Percentiles rank a stretch among this genome's conserved stretches.
Conservation (phyloP, 2,329 filamentous ascomycete species). For the Diaporthe ilicicola region DNA sequence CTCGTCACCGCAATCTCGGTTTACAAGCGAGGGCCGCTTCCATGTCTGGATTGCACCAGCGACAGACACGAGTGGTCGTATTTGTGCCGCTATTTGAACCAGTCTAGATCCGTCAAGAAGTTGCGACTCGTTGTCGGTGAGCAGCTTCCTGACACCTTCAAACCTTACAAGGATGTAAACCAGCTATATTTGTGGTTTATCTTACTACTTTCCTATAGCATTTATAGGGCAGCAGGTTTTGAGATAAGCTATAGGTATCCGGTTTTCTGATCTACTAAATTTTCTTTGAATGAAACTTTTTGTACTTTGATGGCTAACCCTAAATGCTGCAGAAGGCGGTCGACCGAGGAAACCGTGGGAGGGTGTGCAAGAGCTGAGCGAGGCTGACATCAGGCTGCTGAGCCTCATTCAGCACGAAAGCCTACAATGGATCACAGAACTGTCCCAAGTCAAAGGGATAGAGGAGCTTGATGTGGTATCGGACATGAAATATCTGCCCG, state of each 20-base stretch:
- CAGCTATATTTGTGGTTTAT: too few species aligned
- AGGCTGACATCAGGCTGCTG: constrained; percentile 56
- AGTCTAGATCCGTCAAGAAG: constrained; percentile 48
- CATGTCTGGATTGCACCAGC: constrained; percentile 56
- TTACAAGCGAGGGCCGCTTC: constrained; percentile 63
- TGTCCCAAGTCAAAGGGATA: constrained; percentile 59
- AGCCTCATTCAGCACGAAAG: constrained; percentile 55
- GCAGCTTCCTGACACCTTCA: too few species aligned
- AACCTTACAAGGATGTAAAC: too few species aligned
- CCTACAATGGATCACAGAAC: constrained; percentile 66
- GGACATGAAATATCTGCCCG: constrained; percentile 62
- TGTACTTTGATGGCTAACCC: too few species aligned
- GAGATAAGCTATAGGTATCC: too few species aligned
- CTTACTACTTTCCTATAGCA: too few species aligned
- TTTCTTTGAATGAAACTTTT: too few species aligned
- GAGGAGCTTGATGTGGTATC: constrained; percentile 60
- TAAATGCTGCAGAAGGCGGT: too few species aligned
- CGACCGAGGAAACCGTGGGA: constrained; percentile 58
- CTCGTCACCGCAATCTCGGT: constrained; percentile 60
- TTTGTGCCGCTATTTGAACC: constrained; percentile 58
- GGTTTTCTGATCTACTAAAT: too few species aligned
- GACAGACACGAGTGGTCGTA: constrained; percentile 63
- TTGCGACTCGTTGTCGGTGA: constrained; percentile 61
- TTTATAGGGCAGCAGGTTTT: too few species aligned
- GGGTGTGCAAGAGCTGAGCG: constrained; percentile 52